Evolutionary conservation across 192 early-diverging fungal species (phyloP).

Genomic region (Paraglomus brasilianum): DNA sequence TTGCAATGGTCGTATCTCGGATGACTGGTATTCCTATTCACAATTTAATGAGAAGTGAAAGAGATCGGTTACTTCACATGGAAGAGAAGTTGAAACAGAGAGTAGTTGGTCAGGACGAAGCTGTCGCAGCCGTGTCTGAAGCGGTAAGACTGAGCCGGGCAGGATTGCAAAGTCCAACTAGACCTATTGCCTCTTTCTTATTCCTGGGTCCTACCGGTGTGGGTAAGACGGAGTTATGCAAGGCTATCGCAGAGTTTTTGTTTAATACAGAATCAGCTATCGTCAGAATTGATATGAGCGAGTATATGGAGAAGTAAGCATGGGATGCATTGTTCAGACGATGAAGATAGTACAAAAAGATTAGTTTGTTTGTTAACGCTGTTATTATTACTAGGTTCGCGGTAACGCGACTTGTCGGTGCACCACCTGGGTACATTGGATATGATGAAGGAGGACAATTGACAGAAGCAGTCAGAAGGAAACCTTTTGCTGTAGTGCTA

Average conservation of each 20-base stretch:
- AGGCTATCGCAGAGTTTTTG: constrained; percentile 71
- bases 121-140: constrained; percentile 66
- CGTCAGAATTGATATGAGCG: constrained; percentile 78
- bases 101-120: constrained; percentile 74
- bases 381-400: constrained; percentile 39
- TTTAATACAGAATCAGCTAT: constrained; percentile 74
- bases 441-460: constrained; percentile 77
- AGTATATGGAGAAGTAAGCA: constrained; percentile 65
- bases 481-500: constrained; percentile 74
- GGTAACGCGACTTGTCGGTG: constrained; percentile 71
- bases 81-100: constrained; percentile 56
- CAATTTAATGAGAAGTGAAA: constrained; percentile 67
- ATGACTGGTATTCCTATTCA: constrained; percentile 83
- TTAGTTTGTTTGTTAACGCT: neutral
- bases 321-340: neutral
- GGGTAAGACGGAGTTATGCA: constrained; percentile 79
- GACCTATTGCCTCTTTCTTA: constrained; percentile 76
- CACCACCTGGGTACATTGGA: constrained; percentile 79
- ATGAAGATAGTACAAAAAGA: neutral
- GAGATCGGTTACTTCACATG: constrained; percentile 71
- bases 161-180: constrained; percentile 68
- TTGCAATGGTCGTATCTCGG: constrained; percentile 68
- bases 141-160: constrained; percentile 77
- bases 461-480: constrained; percentile 76
- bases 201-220: constrained; percentile 85